A percentile compares a stretch with the other conserved stretches of the same genome.
Conservation (phyloP, 2,329 filamentous ascomycete genomes). For the Thelonectria blattea region DNA sequence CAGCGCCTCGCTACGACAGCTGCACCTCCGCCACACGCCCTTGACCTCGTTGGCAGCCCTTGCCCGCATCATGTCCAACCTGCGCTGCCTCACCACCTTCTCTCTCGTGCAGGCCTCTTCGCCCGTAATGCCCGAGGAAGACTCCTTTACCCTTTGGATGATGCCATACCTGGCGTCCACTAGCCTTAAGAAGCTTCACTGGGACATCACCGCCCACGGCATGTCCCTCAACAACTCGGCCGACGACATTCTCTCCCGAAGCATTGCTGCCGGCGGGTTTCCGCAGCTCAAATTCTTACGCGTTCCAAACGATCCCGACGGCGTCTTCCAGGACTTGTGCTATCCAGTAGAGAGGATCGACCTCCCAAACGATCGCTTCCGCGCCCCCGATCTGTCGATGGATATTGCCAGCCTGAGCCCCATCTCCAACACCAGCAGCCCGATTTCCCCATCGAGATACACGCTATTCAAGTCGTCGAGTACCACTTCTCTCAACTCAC, state of each 20-base stretch:
- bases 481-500: conserved; percentile 41
- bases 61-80: conserved; percentile 64
- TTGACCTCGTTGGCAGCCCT: conserved; percentile 63
- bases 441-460: conserved; percentile 33
- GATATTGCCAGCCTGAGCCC: conserved; percentile 29
- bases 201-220: conserved; percentile 65
- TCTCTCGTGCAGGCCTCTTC: conserved; percentile 61
- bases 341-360: conserved; percentile 63
- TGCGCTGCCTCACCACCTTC: conserved; percentile 56
- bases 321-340: conserved; percentile 72
- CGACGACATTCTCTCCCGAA: conserved; percentile 67
- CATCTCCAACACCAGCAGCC: conserved; percentile 33
- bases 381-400: conserved; percentile 26
- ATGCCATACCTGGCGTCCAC: conserved; percentile 67
- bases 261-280: conserved; percentile 67
- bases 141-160: conserved; percentile 62
- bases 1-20: conserved; percentile 52
- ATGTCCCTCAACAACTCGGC: conserved; percentile 54
- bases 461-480: conserved; percentile 45
- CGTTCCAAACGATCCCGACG: conserved; percentile 72
- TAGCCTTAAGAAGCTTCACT: conserved; percentile 62
- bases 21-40: conserved; percentile 63
- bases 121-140: conserved; percentile 61
- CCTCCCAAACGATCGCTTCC: conserved; percentile 56
- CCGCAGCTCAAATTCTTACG: conserved; percentile 66